Conservation (phyloP, 2,329 filamentous ascomycete species). For the Cercospora sp. region DNA sequence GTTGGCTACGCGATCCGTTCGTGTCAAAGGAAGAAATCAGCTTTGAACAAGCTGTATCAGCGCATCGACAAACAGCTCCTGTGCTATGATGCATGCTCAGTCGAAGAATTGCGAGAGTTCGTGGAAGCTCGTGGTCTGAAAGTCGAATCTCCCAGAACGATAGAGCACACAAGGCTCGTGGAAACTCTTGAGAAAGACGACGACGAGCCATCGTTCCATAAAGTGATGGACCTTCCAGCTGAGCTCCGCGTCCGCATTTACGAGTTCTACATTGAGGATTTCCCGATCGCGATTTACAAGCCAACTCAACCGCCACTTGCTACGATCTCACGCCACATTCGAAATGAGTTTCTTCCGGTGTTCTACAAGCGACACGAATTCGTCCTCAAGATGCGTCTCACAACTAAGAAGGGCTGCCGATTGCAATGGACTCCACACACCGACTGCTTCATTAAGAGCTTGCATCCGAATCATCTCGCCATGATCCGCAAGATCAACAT, state of each 20-base stretch:
- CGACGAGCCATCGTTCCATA: background rate
- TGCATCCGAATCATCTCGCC: background rate
- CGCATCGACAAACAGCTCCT: background rate
- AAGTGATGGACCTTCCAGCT: background rate
- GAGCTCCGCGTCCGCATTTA: background rate
- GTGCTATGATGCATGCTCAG: background rate
- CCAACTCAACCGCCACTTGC: constrained; percentile 2
- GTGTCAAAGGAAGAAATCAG: background rate
- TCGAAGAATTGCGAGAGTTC: background rate
- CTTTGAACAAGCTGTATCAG: background rate
- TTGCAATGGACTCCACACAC: background rate
- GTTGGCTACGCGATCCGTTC: background rate
- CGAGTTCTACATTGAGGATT: background rate
- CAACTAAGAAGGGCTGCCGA: too few species aligned
- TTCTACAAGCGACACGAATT: background rate
- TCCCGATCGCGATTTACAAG: background rate
- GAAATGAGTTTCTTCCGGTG: background rate
- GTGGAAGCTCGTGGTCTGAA: background rate
- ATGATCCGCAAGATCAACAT: too few species aligned
- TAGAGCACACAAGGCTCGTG: background rate
- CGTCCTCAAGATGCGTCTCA: background rate
- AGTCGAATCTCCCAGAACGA: background rate
- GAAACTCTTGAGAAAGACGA: background rate
- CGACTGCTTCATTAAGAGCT: background rate
- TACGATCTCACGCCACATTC: background rate